Conservation (phyloP, 345 rosid genomes). For the Murraya koenigii region DNA sequence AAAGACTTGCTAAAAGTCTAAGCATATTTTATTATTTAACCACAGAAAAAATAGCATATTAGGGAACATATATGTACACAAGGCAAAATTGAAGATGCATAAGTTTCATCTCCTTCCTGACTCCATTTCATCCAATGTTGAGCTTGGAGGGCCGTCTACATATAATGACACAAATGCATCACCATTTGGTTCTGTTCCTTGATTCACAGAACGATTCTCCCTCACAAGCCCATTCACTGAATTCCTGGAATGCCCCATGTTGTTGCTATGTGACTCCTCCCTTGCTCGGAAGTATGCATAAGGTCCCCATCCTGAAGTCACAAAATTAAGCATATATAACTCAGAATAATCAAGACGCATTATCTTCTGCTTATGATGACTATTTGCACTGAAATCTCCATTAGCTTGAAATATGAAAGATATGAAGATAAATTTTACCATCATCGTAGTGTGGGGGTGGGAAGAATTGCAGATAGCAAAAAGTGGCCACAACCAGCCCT, state of each 20-base stretch:
- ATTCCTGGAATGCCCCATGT: slow-evolving; percentile 19
- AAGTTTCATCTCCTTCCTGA: slow-evolving; percentile 25
- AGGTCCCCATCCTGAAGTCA: slow-evolving; percentile 58
- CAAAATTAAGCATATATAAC: not conserved
- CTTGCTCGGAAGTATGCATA: slow-evolving; percentile 62
- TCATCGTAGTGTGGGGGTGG: slow-evolving; percentile 59
- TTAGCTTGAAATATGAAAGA: not conserved
- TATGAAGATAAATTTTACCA: slow-evolving; percentile 21
- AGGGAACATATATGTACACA: not conserved
- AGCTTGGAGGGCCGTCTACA: not conserved
- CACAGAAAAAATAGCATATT: not conserved
- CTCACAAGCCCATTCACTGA: slow-evolving; percentile 8
- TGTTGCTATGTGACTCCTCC: slow-evolving; percentile 31
- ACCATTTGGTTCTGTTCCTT: not conserved
- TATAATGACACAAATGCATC: not conserved
- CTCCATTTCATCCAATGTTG: slow-evolving; percentile 27
- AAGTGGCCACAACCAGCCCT: slow-evolving; percentile 50
- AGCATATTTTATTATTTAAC: too few species aligned
- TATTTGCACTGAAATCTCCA: not conserved
- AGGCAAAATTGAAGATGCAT: not conserved
- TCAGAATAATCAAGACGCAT: not conserved
- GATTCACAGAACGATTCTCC: not conserved
- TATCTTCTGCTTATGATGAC: not conserved
- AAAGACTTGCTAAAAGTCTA: not conserved
- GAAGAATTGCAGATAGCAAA: slow-evolving; percentile 65